Base-by-base conservation (phyloP, 176 grass and related monocot species). In the Ensete glaucum region DNA sequence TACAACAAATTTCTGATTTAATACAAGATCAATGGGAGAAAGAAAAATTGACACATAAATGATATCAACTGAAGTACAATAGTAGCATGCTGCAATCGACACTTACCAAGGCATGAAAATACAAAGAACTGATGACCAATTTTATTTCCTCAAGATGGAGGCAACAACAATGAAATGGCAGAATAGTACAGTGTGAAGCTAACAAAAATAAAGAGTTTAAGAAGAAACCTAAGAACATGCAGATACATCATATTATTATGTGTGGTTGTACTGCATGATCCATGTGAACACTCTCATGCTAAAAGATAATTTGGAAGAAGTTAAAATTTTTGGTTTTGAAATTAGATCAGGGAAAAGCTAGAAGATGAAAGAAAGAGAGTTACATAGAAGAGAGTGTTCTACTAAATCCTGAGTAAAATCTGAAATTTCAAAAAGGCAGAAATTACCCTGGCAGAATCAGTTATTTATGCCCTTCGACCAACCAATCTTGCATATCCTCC, bases 401-500 rank as follows among this genome's bases (percentile, higher is more conserved):
- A 86, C 75, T 76, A 58, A 86, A 92, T 80, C 65, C 77, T 16
- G 64, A 80, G 86, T 82, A 92, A 89, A 89, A 84, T 86, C 77
- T 87, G 84, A 84, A 78, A 86, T 80, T 70, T 78, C 76, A 85
- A 83, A 83, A 82, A 80, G 73, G 79, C 51, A 86, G 86, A 86
- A 81, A 84, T 89, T 89, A 92, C 90, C 81, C 84, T 80, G 82
- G 86, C 78, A 76, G 86, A 92, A 89, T 89, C 84, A 86, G 82
- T 85, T 80, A 71, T 86, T 82, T 84, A 82, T 88, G 79, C 84
- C 81, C 78, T 29, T 80, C 72, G 67, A 83, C 56, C 86, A 80
- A 82, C 67, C 75, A 88, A 92, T 92, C 85, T 83, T 78, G 85
- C 81, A 79, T 68, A 81, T 60, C 84, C 80, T 73, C 81, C 57